Evolutionary conservation across 306 rosid genomes (phyloP).

Genomic region (Crotalaria pallida): DNA sequence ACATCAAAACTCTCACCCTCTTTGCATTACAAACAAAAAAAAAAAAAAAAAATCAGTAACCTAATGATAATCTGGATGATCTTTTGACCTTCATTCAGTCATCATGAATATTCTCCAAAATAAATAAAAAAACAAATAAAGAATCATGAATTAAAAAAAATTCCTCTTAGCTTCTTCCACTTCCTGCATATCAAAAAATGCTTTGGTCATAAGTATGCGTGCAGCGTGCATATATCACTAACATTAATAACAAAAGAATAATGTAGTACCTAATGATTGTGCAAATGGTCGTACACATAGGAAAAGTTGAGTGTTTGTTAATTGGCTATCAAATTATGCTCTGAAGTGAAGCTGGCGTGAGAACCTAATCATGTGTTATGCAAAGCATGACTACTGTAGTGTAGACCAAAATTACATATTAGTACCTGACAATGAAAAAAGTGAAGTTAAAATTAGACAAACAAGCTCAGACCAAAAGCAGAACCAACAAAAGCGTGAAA

Average conservation of each 20-base stretch:
- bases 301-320: constrained; percentile 44
- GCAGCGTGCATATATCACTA: constrained; percentile 31
- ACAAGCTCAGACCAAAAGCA: constrained; percentile 48
- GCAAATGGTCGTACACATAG: constrained; percentile 29
- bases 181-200: constrained; percentile 51
- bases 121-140: constrained; percentile 63
- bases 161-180: constrained; percentile 36
- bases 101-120: constrained; percentile 48
- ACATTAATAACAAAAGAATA: constrained; percentile 15
- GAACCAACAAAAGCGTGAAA: constrained; percentile 46
- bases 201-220: constrained; percentile 38
- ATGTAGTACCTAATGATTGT: constrained; percentile 43
- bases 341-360: constrained; percentile 40
- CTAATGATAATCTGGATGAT: constrained; percentile 55
- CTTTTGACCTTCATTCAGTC: constrained; percentile 52
- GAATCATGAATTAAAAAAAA: constrained; percentile 62
- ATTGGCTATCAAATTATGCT: constrained; percentile 41
- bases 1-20: constrained; percentile 31
- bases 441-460: constrained; percentile 46
- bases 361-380: constrained; percentile 29
- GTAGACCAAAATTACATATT: constrained; percentile 37
- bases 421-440: constrained; percentile 50
- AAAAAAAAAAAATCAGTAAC: constrained; percentile 21
- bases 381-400: constrained; percentile 19
- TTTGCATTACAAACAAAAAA: constrained; percentile 28